A percentile compares a stretch with the other conserved stretches of the same genome.
Evolutionary conservation across 495 filamentous ascomycete genomes (phyloP).

Genomic region (Hamigera avellanea): DNA sequence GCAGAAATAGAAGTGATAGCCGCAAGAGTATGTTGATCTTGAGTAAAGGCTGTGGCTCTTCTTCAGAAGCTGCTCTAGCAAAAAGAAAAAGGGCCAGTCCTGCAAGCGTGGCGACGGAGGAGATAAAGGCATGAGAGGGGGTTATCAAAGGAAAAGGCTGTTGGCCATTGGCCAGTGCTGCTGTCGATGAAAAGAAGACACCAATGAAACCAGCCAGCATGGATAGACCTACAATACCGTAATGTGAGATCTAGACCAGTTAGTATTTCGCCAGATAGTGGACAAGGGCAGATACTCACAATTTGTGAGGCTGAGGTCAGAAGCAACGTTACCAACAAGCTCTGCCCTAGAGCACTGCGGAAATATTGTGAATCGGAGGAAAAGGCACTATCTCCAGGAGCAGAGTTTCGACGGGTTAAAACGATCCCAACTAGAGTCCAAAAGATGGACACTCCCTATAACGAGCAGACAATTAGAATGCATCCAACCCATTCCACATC

Average conservation of each 20-base stretch:
- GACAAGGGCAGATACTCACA: conserved; percentile 15
- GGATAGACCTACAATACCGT: conserved; percentile 20
- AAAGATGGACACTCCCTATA: conserved; percentile 21
- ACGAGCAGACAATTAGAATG: conserved; percentile 2
- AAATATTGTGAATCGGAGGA: conserved; percentile 19
- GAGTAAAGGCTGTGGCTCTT: conserved; percentile 19
- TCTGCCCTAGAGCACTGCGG: conserved; percentile 23
- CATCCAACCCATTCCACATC: not conserved
- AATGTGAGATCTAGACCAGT: conserved; percentile 23
- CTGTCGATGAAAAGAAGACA: conserved; percentile 16
- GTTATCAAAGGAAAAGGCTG: conserved; percentile 23
- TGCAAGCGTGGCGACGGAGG: conserved; percentile 8
- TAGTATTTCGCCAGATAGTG: conserved; percentile 1
- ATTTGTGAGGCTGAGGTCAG: conserved; percentile 28
- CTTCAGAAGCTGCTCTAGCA: conserved; percentile 16
- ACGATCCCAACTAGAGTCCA: conserved; percentile 16
- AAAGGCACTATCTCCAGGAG: conserved; percentile 16
- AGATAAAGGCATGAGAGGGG: conserved; percentile 6
- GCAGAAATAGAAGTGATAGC: conserved; percentile 14
- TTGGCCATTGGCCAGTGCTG: conserved; percentile 16
- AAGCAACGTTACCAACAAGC: conserved; percentile 17
- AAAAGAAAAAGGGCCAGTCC: conserved; percentile 20
- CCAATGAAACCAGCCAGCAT: conserved; percentile 23
- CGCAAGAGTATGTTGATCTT: conserved; percentile 20
- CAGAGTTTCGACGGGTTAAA: conserved; percentile 13